A percentile compares a stretch with the other conserved stretches of the same genome.
phyloP scores from a whole-genome alignment of 768 basidiomycete species.

The Leccinum subgranulosum region DNA sequence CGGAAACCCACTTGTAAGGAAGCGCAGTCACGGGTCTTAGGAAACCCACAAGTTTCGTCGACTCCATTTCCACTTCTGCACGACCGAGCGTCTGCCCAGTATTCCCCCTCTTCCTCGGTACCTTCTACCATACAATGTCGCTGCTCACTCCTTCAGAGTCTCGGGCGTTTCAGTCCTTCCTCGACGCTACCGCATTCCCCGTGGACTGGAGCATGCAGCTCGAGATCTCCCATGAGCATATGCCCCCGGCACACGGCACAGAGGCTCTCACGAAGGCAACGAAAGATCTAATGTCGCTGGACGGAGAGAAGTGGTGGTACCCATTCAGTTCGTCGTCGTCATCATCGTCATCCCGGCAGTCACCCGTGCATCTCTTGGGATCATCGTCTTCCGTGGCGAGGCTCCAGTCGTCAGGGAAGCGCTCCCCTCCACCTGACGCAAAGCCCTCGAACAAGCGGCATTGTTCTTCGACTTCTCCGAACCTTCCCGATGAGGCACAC shows the following conservation, averaged over 20 bases:
- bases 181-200: constrained; percentile 44
- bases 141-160: constrained; percentile 66
- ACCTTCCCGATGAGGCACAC: constrained; percentile 10
- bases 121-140: constrained; percentile 39
- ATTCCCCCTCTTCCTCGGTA: background rate
- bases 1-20: constrained; percentile 24
- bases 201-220: constrained; percentile 48
- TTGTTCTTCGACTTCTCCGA: constrained; percentile 19
- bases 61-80: constrained; percentile 8
- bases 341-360: constrained; percentile 27
- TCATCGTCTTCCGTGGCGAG: constrained; percentile 14
- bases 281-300: constrained; percentile 79
- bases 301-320: constrained; percentile 40
- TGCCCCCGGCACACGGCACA: constrained; percentile 50
- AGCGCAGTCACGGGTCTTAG: constrained; percentile 29
- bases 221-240: constrained; percentile 39
- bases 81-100: background rate
- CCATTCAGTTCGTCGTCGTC: constrained; percentile 26
- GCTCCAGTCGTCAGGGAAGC: constrained; percentile 18
- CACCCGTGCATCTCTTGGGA: constrained; percentile 19
- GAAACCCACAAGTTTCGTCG: constrained; percentile 17
- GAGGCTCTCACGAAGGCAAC: constrained; percentile 76
- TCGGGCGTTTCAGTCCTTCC: constrained; percentile 66
- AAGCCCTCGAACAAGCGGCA: constrained; percentile 33
- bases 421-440: constrained; percentile 25